Percentiles rank a stretch among this genome's conserved stretches.
phyloP scores from a whole-genome alignment of 768 basidiomycete species.

The Tylopilus vinaceipallidus region DNA sequence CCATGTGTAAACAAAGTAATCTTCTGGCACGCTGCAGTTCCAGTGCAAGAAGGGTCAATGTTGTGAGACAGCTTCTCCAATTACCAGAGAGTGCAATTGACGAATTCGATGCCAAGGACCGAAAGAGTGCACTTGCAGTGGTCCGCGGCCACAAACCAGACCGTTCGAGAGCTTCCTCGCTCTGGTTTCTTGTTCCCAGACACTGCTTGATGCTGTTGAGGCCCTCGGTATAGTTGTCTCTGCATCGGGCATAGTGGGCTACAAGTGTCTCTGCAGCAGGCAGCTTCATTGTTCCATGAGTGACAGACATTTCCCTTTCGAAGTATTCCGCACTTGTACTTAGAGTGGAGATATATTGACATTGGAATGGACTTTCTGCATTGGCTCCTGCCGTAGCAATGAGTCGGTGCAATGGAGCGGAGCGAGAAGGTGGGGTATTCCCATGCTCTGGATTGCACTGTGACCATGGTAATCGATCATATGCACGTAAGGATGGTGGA shows the following conservation, averaged over 20 bases:
- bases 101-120: conserved; percentile 28
- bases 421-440: neutral
- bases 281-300: neutral
- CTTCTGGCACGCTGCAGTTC: conserved; percentile 39
- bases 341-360: conserved; percentile 9
- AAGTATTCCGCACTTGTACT: conserved; percentile 7
- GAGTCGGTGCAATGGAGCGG: conserved; percentile 1
- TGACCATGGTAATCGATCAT: neutral
- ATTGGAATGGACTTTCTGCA: conserved; percentile 13
- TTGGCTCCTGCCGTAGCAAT: neutral
- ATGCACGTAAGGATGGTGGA: neutral
- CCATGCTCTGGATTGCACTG: neutral
- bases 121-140: conserved; percentile 31
- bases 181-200: conserved; percentile 14
- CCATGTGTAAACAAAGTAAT: conserved; percentile 26
- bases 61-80: conserved; percentile 34
- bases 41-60: conserved; percentile 29
- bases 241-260: conserved; percentile 9
- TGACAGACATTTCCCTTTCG: neutral
- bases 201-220: neutral
- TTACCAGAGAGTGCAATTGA: conserved; percentile 5
- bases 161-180: conserved; percentile 16
- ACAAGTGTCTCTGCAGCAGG: conserved; percentile 2
- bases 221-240: neutral
- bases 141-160: conserved; percentile 40